Base-by-base conservation (phyloP, 768 basidiomycete species). In the Amanita molliuscula region DNA sequence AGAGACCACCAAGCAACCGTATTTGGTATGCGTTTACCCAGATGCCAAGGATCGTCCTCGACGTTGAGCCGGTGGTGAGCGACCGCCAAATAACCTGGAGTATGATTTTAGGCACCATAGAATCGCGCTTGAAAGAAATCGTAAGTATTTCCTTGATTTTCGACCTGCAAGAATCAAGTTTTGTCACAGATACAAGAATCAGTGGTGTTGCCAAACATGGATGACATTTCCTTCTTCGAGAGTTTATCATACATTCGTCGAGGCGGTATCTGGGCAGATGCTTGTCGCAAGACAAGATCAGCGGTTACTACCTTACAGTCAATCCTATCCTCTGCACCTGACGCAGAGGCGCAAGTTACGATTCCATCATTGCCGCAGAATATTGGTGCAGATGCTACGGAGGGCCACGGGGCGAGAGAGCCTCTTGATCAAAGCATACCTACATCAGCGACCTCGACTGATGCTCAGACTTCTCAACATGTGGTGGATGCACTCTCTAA, bases 11-110 rank as follows among this genome's bases (percentile, higher is more conserved):
- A 2, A 90, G 86, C 61, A 94, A 85, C 62, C 84, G 96, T 25
- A 76, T 99, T 43, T 99, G 95, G 96, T 95, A 89, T 63, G 87
- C 85, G 1, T 99, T 99, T 62, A 96, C 94, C 28, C 77, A 83
- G 55, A 79, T 79, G 61, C 96, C 96, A 0, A 77, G 80, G 59
- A 87, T 98, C 77, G 84, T 88, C 21, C 65, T 98, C 56, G 77
- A 84, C 58, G 89, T 98, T 51, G 87, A 92, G 63, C 95, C 95
- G 2, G 84, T 97, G 54, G 93, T 98, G 61, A 90, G 87, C 66
- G 88, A 92, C 59, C 77, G 93, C 6, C 91, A 94, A 65, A 88
- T 97, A 54, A 94, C 91, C 23, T 93, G 93, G 87, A 76, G 82
- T 38, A 85, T 97, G 84, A 88, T 98, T 49, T 66, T 92, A 36